phyloP scores from a whole-genome alignment of 495 filamentous ascomycete genomes.

The Pyronema domesticum region DNA sequence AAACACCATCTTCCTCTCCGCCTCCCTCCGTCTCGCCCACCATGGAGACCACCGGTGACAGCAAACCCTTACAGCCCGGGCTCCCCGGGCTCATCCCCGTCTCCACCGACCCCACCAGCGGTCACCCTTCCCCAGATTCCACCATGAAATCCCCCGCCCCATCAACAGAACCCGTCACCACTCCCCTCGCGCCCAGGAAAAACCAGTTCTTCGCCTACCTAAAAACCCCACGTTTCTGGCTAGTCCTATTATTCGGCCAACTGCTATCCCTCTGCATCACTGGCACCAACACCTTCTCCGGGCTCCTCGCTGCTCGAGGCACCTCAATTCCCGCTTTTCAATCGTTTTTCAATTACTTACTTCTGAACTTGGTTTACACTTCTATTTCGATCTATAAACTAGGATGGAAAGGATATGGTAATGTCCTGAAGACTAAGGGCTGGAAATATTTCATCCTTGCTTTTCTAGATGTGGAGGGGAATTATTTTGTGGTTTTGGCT shows the following conservation, averaged over 20 bases:
- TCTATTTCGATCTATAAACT: slow-evolving; percentile 66
- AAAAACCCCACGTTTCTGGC: slow-evolving; percentile 69
- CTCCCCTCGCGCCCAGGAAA: not conserved
- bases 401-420: slow-evolving; percentile 51
- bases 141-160: not conserved
- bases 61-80: not conserved
- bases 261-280: slow-evolving; percentile 75
- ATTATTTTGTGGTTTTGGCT: slow-evolving; percentile 91
- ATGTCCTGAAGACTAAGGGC: slow-evolving; percentile 46
- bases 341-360: slow-evolving; percentile 79
- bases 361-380: slow-evolving; percentile 71
- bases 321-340: slow-evolving; percentile 95
- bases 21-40: no score
- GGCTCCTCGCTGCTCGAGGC: slow-evolving; percentile 45
- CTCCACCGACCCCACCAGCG: not conserved
- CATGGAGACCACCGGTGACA: not conserved
- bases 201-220: slow-evolving; percentile 48
- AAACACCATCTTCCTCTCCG: not conserved
- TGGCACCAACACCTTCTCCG: slow-evolving; percentile 70
- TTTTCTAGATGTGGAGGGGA: slow-evolving; percentile 88
- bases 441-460: slow-evolving; percentile 91
- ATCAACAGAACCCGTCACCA: not conserved
- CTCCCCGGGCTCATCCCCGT: not conserved
- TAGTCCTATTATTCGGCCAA: slow-evolving; percentile 67
- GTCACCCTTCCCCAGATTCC: not conserved